phyloP scores from a whole-genome alignment of 2,329 filamentous ascomycete genomes.

The Zymoseptoria crescenta region DNA sequence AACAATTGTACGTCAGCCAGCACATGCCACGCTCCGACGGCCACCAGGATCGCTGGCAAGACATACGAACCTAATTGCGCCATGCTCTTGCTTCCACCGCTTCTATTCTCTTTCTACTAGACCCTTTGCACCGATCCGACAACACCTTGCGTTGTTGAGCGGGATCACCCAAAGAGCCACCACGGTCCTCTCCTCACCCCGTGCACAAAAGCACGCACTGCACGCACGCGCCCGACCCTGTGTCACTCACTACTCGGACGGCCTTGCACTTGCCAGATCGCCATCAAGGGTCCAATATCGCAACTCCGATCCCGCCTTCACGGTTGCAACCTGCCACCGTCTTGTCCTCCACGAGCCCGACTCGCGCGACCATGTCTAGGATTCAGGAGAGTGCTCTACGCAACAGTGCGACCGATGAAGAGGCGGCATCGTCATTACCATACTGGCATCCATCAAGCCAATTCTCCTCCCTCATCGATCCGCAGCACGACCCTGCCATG shows the following conservation, averaged over 20 bases:
- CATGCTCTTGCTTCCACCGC: background rate
- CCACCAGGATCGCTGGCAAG: background rate
- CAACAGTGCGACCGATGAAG: constrained; percentile 11
- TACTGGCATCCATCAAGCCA: constrained; percentile 20
- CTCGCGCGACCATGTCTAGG: constrained; percentile 10
- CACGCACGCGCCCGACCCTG: background rate
- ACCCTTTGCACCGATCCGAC: background rate
- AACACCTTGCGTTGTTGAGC: background rate
- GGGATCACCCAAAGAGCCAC: background rate
- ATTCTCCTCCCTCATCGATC: constrained; percentile 19
- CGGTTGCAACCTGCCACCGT: background rate
- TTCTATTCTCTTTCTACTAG: background rate
- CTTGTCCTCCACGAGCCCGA: background rate
- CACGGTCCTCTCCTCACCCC: background rate
- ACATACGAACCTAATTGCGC: background rate
- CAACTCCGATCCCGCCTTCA: background rate
- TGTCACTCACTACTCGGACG: background rate
- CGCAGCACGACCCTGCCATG: constrained; percentile 9
- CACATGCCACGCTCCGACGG: background rate
- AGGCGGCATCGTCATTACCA: constrained; percentile 11
- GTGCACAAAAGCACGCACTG: background rate
- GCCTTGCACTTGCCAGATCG: background rate
- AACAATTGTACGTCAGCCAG: constrained; percentile 5
- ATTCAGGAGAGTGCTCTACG: constrained; percentile 20
- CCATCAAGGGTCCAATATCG: background rate